Conservation (phyloP, 139 green algal species). For the Monoraphidium neglectum region DNA sequence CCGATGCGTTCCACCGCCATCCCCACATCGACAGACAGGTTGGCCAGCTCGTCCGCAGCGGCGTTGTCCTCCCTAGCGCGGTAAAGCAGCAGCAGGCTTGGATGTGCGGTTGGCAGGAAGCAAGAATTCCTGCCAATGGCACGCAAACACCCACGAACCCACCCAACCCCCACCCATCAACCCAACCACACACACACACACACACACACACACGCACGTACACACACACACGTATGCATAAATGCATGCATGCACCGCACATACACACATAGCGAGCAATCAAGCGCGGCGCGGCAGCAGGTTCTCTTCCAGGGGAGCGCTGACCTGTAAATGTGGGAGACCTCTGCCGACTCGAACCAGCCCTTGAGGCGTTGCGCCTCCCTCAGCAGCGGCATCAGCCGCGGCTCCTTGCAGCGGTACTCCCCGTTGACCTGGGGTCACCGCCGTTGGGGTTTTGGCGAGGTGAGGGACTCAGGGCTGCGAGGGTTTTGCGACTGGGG, state of each 20-base stretch:
- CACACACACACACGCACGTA: background rate
- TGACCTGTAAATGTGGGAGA: slow-evolving; percentile 30
- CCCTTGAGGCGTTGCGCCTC: slow-evolving; percentile 1
- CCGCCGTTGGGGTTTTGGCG: too few species aligned
- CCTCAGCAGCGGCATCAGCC: slow-evolving; percentile 9
- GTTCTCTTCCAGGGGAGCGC: background rate
- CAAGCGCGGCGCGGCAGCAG: too few species aligned
- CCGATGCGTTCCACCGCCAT: background rate
- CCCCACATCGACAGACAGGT: slow-evolving; percentile 29
- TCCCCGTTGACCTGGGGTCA: background rate
- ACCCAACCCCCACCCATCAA: background rate
- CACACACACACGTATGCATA: background rate
- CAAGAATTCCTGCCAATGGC: too few species aligned
- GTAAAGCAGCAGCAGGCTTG: background rate
- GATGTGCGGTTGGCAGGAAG: background rate
- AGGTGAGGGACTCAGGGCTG: too few species aligned
- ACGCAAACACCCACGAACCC: background rate
- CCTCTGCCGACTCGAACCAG: background rate
- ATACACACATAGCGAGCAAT: too few species aligned
- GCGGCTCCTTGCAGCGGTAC: background rate
- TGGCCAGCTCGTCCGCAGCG: slow-evolving; percentile 26
- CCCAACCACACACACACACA: background rate
- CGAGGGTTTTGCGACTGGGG: too few species aligned
- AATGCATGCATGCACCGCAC: background rate
- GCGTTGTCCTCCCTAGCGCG: slow-evolving; percentile 6